Evolutionary conservation across 768 basidiomycete genomes (phyloP), one percentile per base, ranked within the genome.

Genomic region (Obba rivulosa): DNA sequence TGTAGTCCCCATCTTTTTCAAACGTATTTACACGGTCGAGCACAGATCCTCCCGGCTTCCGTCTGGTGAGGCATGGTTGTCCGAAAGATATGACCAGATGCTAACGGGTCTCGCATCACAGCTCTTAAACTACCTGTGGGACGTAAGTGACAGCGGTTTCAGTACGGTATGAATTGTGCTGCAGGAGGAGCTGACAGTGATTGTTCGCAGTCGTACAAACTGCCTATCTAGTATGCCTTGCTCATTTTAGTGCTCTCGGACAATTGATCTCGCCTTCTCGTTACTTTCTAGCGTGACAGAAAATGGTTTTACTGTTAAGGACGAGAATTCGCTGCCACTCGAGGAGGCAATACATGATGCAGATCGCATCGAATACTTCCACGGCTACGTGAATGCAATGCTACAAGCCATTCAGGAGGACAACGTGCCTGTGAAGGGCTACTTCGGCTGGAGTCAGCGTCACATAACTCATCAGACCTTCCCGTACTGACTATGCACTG

Each of bases 271-370:
- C 2, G 23, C 18, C 11, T 21, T 22, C 13, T 31, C 24, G n/a
- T n/a, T n/a, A 34, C 22, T 8, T 23, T 23, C n/a, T 43, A 69
- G 67, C 48, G 66, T 73, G 23, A 74, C 73, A 8, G 74, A 75
- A 62, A 75, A 73, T 49, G 74, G 73, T 11, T 73, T 74, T 54
- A 62, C 68, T 8, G 67, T 66, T 25, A 64, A 71, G 57, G 63
- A 63, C 45, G 73, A 74, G 57, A 66, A 64, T 54, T 53, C 43
- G 24, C 50, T 68, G 14, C 60, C 72, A 0, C 41, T 68, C 14
- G 66, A 64, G 24, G 53, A 69, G 43, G 66, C 64, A 13, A 35
- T 72, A 9, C 51, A 68, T 20, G 72, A 75, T 52, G 57, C 53
- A 3, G 72, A 73, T 48, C 61, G 74, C 2, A 57, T 71, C 18